phyloP scores from a whole-genome alignment of 306 rosid species.

The Inga laurina region DNA sequence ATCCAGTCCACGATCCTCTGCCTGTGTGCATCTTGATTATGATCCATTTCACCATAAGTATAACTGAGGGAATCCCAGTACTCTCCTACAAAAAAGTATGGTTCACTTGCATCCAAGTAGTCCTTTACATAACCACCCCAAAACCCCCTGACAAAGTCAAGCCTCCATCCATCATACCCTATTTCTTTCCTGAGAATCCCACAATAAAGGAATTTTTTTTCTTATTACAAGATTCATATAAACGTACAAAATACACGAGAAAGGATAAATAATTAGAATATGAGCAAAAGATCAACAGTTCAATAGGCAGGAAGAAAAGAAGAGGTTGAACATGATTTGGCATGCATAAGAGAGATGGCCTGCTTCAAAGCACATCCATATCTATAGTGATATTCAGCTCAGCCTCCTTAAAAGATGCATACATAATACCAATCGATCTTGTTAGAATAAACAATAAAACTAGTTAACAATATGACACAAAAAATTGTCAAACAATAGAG shows the following conservation, averaged over 20 bases:
- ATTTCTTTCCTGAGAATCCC: constrained; percentile 73
- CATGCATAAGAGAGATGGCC: not conserved
- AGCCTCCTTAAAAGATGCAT: not conserved
- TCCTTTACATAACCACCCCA: constrained; percentile 99
- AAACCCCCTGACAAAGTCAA: constrained; percentile 95
- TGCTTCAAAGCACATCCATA: not conserved
- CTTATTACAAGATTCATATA: not conserved
- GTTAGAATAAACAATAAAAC: not conserved
- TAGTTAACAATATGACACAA: no score
- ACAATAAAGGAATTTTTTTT: constrained; percentile 1
- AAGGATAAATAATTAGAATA: not conserved
- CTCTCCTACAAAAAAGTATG: constrained; percentile 89
- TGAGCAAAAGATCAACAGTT: not conserved
- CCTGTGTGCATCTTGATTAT: constrained; percentile 95
- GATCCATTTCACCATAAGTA: constrained; percentile 87
- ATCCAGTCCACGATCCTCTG: constrained; percentile 98
- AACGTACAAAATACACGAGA: not conserved
- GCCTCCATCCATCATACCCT: constrained; percentile 99
- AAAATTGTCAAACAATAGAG: no score
- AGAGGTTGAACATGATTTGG: no score
- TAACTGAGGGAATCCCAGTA: constrained; percentile 98
- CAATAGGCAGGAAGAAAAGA: not conserved
- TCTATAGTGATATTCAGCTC: not conserved
- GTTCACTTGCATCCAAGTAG: constrained; percentile 79
- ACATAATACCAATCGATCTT: not conserved